These are phyloP conservation scores for Sporobolomyces phaffii DNA, from an alignment of 768 basidiomycete species.

Conservation along the genomic window DNA sequence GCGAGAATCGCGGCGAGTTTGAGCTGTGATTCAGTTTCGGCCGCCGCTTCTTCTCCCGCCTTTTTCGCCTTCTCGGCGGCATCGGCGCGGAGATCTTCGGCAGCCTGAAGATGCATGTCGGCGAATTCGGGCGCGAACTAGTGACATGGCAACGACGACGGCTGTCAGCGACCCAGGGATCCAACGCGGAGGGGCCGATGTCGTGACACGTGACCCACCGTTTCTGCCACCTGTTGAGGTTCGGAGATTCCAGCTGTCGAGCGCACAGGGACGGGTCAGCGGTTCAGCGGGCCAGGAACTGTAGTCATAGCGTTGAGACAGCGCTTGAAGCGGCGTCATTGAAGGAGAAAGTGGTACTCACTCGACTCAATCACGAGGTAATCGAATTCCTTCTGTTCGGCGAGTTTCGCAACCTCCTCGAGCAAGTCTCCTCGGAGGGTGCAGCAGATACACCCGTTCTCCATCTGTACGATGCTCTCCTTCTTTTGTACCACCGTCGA, in stretches of 20 bases:
- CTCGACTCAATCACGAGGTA: constrained; percentile 46
- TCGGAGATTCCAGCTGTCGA: constrained; percentile 42
- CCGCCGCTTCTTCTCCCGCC: background rate
- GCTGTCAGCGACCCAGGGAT: background rate
- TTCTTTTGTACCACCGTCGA: constrained; percentile 40
- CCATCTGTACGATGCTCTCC: constrained; percentile 45
- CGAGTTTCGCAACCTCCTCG: constrained; percentile 45
- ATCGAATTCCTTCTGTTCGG: constrained; percentile 42
- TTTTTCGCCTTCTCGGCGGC: background rate
- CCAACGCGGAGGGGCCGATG: background rate
- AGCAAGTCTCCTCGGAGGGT: constrained; percentile 46
- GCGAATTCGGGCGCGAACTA: constrained; percentile 43
- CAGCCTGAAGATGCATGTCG: constrained; percentile 36
- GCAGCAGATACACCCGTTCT: constrained; percentile 48
- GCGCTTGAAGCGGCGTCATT: no score
- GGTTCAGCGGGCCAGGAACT: no score
- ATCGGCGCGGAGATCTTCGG: constrained; percentile 24
- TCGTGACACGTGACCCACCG: constrained; percentile 15
- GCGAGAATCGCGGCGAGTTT: constrained; percentile 44
- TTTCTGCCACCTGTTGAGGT: constrained; percentile 46
- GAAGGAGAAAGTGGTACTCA: background rate
- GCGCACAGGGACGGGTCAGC: background rate
- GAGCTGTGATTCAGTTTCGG: constrained; percentile 6
- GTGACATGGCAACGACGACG: background rate
- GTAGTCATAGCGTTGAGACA: no score